Evolutionary conservation across 192 early-diverging fungal genomes (phyloP), one percentile per base, ranked within the genome.

Genomic region (Entomortierella chlamydospora): DNA sequence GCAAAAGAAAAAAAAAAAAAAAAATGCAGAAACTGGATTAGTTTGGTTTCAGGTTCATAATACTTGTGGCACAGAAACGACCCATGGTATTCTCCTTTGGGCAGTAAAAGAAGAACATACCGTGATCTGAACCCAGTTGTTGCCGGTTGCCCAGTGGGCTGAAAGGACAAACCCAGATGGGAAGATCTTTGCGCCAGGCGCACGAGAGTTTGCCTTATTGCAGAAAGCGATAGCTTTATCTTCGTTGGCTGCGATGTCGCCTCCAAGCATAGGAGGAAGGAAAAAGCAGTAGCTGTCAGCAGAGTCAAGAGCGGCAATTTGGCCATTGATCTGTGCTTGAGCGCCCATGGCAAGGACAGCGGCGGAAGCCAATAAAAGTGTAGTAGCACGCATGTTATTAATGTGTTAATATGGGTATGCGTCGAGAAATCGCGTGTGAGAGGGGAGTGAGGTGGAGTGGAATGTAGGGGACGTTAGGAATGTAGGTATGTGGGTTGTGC

Each of bases 101-200:
- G n/a, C n/a, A 41, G 25, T 50, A 22, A 37, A 37, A 28, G 0
- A 0, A 25, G 22, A n/a, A 63, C 71, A 39, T 73, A 73, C 87
- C 67, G 87, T 84, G 33, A 89, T 77, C 73, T 89, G 87, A 55
- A 89, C 80, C 58, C 83, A 89, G 11, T 64, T 69, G 18, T 64
- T 58, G 15, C 82, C 83, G 13, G 66, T 57, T 18, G 74, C 79
- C 47, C 66, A 87, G 58, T 87, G 83, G 42, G 81, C 73, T 12
- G 84, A 81, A 43, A 74, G 73, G 57, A 89, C 83, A 58, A 89
- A 84, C 22, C 84, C 86, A 23, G 43, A 28, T 4, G 83, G 76
- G 31, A 89, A 80, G 37, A 65, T 82, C 49, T 81, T 77, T 50
- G 87, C 84, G n/a, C 72, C 73, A 52, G 72, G 66, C 28, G 86